These are phyloP conservation scores for Suhomyces emberorum DNA, from an alignment of 805 yeast species.

Conservation along the genomic window DNA sequence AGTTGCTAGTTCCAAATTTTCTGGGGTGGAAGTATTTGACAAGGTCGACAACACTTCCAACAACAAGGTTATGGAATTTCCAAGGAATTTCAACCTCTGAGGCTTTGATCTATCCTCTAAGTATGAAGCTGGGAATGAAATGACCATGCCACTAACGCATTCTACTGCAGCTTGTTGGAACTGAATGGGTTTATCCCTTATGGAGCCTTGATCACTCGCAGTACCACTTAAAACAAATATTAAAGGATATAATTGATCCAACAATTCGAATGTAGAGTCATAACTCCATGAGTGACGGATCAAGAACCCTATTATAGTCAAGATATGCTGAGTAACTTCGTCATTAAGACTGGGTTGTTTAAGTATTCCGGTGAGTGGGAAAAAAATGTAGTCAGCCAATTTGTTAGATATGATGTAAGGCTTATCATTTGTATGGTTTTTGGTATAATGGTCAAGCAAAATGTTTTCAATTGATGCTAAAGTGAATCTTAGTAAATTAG, in stretches of 20 bases:
- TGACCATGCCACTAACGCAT: slow-evolving; percentile 12
- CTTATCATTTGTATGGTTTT: background rate
- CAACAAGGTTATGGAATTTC: slow-evolving; percentile 25
- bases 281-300: slow-evolving; percentile 29
- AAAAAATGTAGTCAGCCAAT: slow-evolving; percentile 41
- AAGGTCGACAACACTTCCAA: slow-evolving; percentile 12
- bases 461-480: background rate
- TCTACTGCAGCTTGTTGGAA: slow-evolving; percentile 16
- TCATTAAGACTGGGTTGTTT: slow-evolving; percentile 24
- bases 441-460: slow-evolving; percentile 14
- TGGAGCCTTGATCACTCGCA: slow-evolving; percentile 1
- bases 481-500: background rate
- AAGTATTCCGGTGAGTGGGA: slow-evolving; percentile 34
- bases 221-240: slow-evolving; percentile 22
- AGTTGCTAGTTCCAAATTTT: slow-evolving; percentile 13
- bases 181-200: slow-evolving; percentile 4
- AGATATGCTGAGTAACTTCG: slow-evolving; percentile 18
- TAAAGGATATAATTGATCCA: slow-evolving; percentile 38
- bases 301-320: slow-evolving; percentile 29
- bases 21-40: slow-evolving; percentile 8
- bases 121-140: slow-evolving; percentile 1
- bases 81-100: slow-evolving; percentile 25
- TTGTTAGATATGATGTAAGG: slow-evolving; percentile 25
- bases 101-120: slow-evolving; percentile 6
- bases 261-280: slow-evolving; percentile 17